Base-by-base conservation (phyloP, 140 eudicot genomes). In the Stevia rebaudiana region DNA sequence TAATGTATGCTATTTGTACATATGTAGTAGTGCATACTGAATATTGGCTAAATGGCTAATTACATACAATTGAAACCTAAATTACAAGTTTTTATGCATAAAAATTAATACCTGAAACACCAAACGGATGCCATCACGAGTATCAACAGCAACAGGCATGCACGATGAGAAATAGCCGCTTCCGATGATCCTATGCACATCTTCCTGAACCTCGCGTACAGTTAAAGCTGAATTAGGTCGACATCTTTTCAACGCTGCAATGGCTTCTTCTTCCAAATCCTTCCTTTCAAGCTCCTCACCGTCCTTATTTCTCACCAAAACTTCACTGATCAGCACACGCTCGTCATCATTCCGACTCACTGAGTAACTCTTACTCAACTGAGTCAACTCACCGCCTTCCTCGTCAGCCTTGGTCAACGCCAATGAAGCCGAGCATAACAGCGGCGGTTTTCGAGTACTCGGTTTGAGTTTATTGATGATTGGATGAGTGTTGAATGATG, bases 201-300 rank as follows among this genome's bases (percentile, higher is more conserved):
- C 99, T 51, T 94, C 99, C 67, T 88, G 94, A 57, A 94, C 99
- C 66, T 88, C 99, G 12, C 81, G 71, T n/a, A 80, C 87, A 0
- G 95, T 85, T 30, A 94, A 86, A 0, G 95, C 99, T 1, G 92
- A 79, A 36, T 83, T 88, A 0, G 97, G 84, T 11, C 95, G 75
- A 39, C 87, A 88, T 6, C 94, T 88, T 61, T 88, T 88, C 74
- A 88, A 71, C 11, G 97, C 88, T 11, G 79, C 78, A 58, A 88
- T 58, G 1, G 95, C 99, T 53, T 94, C 99, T 21, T 74, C 73
- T 59, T 83, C 99, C 79, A 94, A 71, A 60, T 94, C 97, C 70
- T 86, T 94, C 84, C 94, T 76, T 39, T 94, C 99, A 13, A 94
- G 82, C 76, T 83, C 97, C 68, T 94, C 99, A 1, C 99, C 99